Conservation (phyloP, 148 eudicot genomes). For the Vaccinium corymbosum region DNA sequence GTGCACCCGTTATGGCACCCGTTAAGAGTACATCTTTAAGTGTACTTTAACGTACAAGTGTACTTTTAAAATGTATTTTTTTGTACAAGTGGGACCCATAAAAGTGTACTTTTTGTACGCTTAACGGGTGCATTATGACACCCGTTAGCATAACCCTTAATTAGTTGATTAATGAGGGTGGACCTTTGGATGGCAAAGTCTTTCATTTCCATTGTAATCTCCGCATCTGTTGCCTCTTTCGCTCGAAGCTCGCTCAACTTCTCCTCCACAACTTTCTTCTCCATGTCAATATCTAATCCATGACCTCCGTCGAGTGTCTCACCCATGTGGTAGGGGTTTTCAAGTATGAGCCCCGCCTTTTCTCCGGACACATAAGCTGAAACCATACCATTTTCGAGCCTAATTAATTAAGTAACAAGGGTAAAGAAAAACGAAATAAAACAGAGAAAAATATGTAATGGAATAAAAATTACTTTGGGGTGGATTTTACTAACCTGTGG, state of each 20-base stretch:
- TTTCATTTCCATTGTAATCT: slow-evolving; percentile 36
- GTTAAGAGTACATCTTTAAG: too few relatives aligned
- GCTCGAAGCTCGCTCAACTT: slow-evolving; percentile 33
- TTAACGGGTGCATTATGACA: too few relatives aligned
- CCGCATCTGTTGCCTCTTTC: slow-evolving; percentile 19
- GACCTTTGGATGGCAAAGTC: slow-evolving; percentile 60
- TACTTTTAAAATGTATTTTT: too few relatives aligned
- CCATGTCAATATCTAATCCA: slow-evolving; percentile 34
- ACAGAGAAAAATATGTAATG: too few relatives aligned
- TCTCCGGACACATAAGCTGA: slow-evolving; percentile 59
- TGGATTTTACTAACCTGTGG: slow-evolving; percentile 44
- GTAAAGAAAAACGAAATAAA: too few relatives aligned
- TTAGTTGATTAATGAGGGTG: too few relatives aligned
- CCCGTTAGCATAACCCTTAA: too few relatives aligned
- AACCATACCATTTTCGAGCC: background rate
- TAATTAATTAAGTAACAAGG: too few relatives aligned
- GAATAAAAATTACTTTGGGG: background rate
- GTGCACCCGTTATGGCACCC: too few relatives aligned
- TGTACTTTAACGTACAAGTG: too few relatives aligned
- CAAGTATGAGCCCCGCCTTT: slow-evolving; percentile 34
- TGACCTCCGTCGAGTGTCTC: slow-evolving; percentile 35
- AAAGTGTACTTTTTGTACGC: too few relatives aligned
- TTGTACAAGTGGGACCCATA: too few relatives aligned
- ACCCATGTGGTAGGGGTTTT: slow-evolving; percentile 30
- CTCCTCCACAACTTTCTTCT: slow-evolving; percentile 31